Percentiles rank a stretch among this genome's conserved stretches.
These are phyloP conservation scores for Triangularia verruculosa DNA, from an alignment of 2,329 filamentous ascomycete species.

Conservation along the genomic window DNA sequence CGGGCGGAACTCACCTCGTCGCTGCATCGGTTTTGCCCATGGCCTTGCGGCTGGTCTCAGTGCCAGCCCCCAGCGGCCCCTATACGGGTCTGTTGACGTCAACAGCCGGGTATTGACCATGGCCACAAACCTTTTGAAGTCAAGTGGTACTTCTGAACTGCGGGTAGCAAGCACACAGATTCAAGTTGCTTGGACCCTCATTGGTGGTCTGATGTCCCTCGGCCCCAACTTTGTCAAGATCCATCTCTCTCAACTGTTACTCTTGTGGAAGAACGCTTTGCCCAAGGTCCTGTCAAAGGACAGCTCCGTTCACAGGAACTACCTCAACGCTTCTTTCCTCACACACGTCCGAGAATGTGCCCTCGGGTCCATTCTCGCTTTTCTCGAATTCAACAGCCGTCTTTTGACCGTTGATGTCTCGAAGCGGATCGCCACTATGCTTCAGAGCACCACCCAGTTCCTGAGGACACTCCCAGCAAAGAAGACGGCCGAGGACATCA, in stretches of 20 bases:
- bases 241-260: slow-evolving; percentile 85
- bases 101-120: slow-evolving; percentile 89
- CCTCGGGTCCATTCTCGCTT: slow-evolving; percentile 84
- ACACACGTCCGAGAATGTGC: slow-evolving; percentile 95
- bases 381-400: slow-evolving; percentile 89
- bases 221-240: slow-evolving; percentile 99
- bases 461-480: slow-evolving; percentile 79
- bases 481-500: slow-evolving; percentile 82
- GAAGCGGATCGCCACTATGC: slow-evolving; percentile 86
- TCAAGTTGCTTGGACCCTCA: slow-evolving; percentile 95
- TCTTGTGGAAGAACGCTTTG: slow-evolving; percentile 96
- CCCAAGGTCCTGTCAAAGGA: slow-evolving; percentile 93
- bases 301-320: slow-evolving; percentile 77
- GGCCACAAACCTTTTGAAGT: slow-evolving; percentile 88
- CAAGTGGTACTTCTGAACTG: slow-evolving; percentile 84
- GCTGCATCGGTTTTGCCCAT: slow-evolving; percentile 88
- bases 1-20: slow-evolving; percentile 72
- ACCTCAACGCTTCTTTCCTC: slow-evolving; percentile 87
- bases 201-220: slow-evolving; percentile 92
- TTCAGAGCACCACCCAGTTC: slow-evolving; percentile 91
- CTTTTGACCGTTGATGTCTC: slow-evolving; percentile 91
- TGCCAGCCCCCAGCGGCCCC: slow-evolving; percentile 79
- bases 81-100: slow-evolving; percentile 93
- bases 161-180: slow-evolving; percentile 91
- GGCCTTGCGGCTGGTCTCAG: slow-evolving; percentile 88